Evolutionary conservation across 805 yeast species (phyloP).

Genomic region (Saccharomycopsis guyanensis): DNA sequence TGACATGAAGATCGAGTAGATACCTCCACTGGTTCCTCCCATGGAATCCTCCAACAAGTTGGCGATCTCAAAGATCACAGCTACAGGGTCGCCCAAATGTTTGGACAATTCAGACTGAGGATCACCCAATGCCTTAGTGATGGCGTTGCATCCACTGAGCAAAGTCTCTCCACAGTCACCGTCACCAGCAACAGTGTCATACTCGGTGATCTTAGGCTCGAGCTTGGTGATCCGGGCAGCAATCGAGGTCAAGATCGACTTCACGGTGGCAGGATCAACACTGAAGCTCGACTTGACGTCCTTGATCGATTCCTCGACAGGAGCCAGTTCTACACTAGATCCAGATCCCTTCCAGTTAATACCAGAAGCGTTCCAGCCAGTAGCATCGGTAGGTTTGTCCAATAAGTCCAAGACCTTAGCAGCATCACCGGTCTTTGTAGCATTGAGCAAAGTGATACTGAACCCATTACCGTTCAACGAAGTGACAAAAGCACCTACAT

Average conservation of each 20-base stretch:
- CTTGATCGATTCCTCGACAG: constrained; percentile 20
- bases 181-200: constrained; percentile 89
- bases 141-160: constrained; percentile 72
- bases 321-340: constrained; percentile 26
- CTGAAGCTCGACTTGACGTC: constrained; percentile 28
- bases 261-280: constrained; percentile 27
- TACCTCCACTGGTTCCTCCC: constrained; percentile 97
- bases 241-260: constrained; percentile 36
- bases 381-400: constrained; percentile 69
- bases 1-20: constrained; percentile 78
- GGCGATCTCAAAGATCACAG: constrained; percentile 42
- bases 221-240: constrained; percentile 46
- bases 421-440: constrained; percentile 39
- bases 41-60: constrained; percentile 81
- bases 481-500: constrained; percentile 77
- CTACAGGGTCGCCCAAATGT: constrained; percentile 37
- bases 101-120: constrained; percentile 38
- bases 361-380: constrained; percentile 55
- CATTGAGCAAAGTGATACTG: constrained; percentile 73
- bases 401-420: constrained; percentile 44
- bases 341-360: constrained; percentile 22
- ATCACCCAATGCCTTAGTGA: constrained; percentile 44
- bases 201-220: constrained; percentile 80
- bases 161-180: constrained; percentile 96
- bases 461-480: constrained; percentile 91